Conservation (phyloP, 2,329 filamentous ascomycete species). For the Penicillium olsonii region DNA sequence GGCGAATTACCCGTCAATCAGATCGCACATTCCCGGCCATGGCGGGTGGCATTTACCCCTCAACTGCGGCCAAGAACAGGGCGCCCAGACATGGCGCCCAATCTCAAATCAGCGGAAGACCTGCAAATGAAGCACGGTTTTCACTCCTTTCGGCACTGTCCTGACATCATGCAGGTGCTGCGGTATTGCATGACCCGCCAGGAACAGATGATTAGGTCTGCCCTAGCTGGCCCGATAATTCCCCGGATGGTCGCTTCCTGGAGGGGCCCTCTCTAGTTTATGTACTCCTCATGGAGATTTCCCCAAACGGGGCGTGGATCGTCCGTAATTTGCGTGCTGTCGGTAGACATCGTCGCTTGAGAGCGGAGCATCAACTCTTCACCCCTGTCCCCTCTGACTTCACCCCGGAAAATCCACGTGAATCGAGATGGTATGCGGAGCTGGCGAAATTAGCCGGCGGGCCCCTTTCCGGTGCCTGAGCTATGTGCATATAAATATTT, state of each 20-base stretch:
- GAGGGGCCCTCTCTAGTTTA: neutral
- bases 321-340: constrained; percentile 2
- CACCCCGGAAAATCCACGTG: neutral
- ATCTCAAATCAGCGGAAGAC: neutral
- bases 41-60: neutral
- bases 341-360: neutral
- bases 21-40: neutral
- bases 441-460: constrained; percentile 1
- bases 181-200: neutral
- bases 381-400: neutral
- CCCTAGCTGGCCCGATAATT: constrained; percentile 13
- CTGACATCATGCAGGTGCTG: neutral
- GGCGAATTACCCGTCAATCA: constrained; percentile 22
- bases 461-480: neutral
- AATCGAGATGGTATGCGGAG: neutral
- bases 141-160: neutral
- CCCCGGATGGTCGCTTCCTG: neutral
- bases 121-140: neutral
- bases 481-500: constrained; percentile 4
- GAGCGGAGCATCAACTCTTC: neutral
- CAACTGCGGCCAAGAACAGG: neutral
- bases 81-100: neutral
- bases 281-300: constrained; percentile 19
- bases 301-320: constrained; percentile 7
- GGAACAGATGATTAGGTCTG: neutral